Conservation (phyloP, 2,329 filamentous ascomycete genomes). For the Penicillium thymicola region DNA sequence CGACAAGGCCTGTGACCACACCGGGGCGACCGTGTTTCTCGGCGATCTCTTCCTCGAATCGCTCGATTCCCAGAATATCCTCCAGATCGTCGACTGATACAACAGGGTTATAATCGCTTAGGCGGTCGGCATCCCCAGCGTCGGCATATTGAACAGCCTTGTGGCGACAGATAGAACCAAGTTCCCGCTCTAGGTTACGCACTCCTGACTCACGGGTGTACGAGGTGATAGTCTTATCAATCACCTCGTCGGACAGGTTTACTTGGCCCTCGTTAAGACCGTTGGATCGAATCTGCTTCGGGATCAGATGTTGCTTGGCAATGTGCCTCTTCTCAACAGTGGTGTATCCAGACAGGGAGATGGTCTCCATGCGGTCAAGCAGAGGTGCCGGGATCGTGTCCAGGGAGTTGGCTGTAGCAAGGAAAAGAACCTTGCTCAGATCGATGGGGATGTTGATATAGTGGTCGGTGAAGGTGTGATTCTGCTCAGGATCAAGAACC, state of each 20-base stretch:
- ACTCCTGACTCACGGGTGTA: conserved; percentile 97
- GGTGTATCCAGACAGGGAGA: conserved; percentile 89
- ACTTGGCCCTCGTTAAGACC: conserved; percentile 76
- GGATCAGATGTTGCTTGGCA: conserved; percentile 85
- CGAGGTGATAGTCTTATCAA: conserved; percentile 91
- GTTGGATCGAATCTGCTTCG: conserved; percentile 91
- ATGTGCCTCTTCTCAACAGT: conserved; percentile 97
- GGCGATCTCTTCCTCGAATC: conserved; percentile 92
- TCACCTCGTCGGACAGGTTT: conserved; percentile 72
- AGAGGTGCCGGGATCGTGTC: conserved; percentile 94
- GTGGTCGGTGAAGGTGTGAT: conserved; percentile 90
- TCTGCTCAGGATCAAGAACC: conserved; percentile 95
- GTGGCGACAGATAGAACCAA: conserved; percentile 88
- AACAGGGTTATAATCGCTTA: conserved; percentile 67
- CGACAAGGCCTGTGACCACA: conserved; percentile 92
- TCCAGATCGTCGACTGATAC: conserved; percentile 81
- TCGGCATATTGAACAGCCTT: conserved; percentile 96
- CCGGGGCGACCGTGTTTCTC: conserved; percentile 79
- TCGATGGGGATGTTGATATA: conserved; percentile 96
- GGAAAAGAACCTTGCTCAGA: conserved; percentile 93
- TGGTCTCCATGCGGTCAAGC: conserved; percentile 95
- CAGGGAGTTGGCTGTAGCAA: conserved; percentile 90
- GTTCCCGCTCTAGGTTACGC: conserved; percentile 91
- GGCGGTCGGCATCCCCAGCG: conserved; percentile 69
- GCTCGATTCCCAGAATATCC: conserved; percentile 85